A percentile compares a stretch with the other conserved stretches of the same genome.
phyloP scores from a whole-genome alignment of 139 green algal genomes.

The Trebouxia sp. region DNA sequence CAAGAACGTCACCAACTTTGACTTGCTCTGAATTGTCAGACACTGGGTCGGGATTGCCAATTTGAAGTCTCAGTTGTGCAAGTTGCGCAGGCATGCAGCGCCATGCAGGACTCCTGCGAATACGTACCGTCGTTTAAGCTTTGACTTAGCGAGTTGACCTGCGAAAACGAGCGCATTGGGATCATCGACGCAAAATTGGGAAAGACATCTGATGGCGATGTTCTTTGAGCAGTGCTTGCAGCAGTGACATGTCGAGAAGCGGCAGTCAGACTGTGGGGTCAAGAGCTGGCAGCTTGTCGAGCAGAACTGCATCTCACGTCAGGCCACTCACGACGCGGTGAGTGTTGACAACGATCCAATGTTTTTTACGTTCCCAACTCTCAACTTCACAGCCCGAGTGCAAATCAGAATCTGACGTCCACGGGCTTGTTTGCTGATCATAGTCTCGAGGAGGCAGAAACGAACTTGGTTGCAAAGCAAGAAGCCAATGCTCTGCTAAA shows the following conservation, averaged over 20 bases:
- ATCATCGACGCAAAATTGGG: too few species aligned
- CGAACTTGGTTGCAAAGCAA: constrained; percentile 37
- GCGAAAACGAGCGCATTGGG: not conserved
- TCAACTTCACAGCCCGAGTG: too few species aligned
- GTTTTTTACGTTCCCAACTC: too few species aligned
- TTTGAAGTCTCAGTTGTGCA: too few species aligned
- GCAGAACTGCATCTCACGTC: constrained; percentile 3
- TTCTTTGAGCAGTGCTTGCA: too few species aligned
- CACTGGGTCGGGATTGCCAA: too few species aligned
- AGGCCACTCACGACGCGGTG: not conserved
- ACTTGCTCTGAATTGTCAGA: too few species aligned
- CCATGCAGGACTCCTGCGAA: not conserved
- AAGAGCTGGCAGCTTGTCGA: constrained; percentile 8
- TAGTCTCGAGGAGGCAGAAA: constrained; percentile 45
- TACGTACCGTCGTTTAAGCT: not conserved
- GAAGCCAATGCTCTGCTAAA: constrained; percentile 55
- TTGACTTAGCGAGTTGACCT: not conserved
- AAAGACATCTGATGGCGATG: too few species aligned
- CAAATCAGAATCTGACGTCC: too few species aligned
- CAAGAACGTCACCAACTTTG: too few species aligned
- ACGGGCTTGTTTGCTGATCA: not conserved
- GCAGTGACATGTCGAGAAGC: not conserved
- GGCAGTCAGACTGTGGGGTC: not conserved
- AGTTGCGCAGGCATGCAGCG: too few species aligned
- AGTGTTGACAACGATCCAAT: not conserved